Conservation (phyloP, 371 early-diverging fungal genomes). For the Conidiobolus incongruus region DNA sequence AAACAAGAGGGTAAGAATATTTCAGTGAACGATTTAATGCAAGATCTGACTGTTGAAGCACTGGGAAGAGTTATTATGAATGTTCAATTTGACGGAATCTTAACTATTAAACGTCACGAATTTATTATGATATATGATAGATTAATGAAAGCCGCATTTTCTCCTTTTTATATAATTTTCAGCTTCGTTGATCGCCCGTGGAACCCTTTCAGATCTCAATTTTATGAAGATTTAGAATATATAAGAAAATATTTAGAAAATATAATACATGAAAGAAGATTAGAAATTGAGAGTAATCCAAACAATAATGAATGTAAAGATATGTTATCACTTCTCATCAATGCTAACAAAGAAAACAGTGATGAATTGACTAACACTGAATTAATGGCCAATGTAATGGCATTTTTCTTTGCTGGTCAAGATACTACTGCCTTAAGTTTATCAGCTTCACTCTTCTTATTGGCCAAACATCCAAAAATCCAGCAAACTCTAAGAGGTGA, state of each 20-base stretch:
- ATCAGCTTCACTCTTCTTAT: not conserved
- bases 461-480: no score
- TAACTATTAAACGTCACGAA: not conserved
- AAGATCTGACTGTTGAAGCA: not conserved
- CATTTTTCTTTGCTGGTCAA: constrained; percentile 1
- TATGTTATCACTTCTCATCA: not conserved
- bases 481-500: not conserved
- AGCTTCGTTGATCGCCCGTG: not conserved
- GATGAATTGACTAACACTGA: not conserved
- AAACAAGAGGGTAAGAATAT: constrained; percentile 16
- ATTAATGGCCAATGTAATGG: not conserved
- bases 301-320: not conserved
- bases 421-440: constrained; percentile 1
- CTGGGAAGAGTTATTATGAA: not conserved
- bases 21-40: not conserved
- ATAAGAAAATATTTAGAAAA: not conserved
- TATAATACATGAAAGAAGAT: not conserved
- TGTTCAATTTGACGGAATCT: not conserved
- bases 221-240: not conserved
- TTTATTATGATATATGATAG: not conserved
- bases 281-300: not conserved
- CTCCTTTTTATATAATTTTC: not conserved
- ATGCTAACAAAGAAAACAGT: not conserved
- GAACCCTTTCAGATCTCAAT: not conserved
- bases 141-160: not conserved